Evolutionary conservation across 2,329 filamentous ascomycete species (phyloP).

Genomic region (Paecilomyces niveus): DNA sequence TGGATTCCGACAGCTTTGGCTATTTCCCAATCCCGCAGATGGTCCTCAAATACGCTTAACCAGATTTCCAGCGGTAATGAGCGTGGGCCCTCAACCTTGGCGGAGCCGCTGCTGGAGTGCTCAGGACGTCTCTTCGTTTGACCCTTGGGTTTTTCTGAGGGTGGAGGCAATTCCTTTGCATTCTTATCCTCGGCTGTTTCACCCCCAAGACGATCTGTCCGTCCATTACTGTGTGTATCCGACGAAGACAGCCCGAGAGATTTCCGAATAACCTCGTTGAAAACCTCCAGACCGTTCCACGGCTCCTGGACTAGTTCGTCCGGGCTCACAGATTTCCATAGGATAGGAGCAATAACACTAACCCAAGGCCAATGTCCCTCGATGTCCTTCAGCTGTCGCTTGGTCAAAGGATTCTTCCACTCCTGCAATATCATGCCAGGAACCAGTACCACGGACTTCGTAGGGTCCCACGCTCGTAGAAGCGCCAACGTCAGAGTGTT

Average conservation of each 20-base stretch:
- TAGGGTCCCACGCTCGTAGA: slow-evolving; percentile 76
- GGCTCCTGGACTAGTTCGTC: slow-evolving; percentile 43
- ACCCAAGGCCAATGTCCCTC: slow-evolving; percentile 82
- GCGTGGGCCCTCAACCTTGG: slow-evolving; percentile 10
- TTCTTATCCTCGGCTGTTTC: background rate
- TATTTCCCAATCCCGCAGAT: slow-evolving; percentile 83
- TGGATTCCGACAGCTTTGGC: slow-evolving; percentile 74
- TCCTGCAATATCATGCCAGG: slow-evolving; percentile 83
- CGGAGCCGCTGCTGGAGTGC: slow-evolving; percentile 11
- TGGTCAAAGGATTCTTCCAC: slow-evolving; percentile 87
- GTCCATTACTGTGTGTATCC: slow-evolving; percentile 1
- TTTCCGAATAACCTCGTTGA: slow-evolving; percentile 25
- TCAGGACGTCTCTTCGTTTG: slow-evolving; percentile 15
- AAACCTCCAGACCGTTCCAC: slow-evolving; percentile 41
- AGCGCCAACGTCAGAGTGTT: slow-evolving; percentile 76
- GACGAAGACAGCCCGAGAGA: slow-evolving; percentile 17
- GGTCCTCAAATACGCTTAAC: slow-evolving; percentile 73
- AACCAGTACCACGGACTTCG: slow-evolving; percentile 76
- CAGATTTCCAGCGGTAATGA: slow-evolving; percentile 76
- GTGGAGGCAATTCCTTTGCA: slow-evolving; percentile 4
- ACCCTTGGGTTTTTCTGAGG: slow-evolving; percentile 31
- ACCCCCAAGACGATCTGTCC: background rate
- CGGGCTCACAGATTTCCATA: slow-evolving; percentile 68
- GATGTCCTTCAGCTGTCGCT: slow-evolving; percentile 78
- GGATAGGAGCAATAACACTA: slow-evolving; percentile 67